Percentiles rank a stretch among this genome's conserved stretches.
Conservation (phyloP, 1,284 basidiomycete genomes). For the Phaffia rhodozyma region DNA sequence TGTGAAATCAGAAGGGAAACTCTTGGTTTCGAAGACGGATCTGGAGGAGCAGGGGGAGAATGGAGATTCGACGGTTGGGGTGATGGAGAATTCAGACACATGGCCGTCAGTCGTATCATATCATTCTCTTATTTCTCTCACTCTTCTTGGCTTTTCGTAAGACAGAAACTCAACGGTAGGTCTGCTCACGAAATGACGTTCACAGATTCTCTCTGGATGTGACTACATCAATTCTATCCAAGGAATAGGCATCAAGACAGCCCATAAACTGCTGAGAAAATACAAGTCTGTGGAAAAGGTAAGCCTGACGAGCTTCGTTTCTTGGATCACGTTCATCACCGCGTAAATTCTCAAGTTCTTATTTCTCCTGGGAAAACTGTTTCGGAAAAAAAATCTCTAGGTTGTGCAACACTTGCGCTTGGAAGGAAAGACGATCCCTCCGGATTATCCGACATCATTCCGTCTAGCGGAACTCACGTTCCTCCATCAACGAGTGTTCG, state of each 20-base stretch:
- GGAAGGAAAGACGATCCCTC: conserved; percentile 79
- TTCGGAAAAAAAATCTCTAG: conserved; percentile 21
- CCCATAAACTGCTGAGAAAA: conserved; percentile 65
- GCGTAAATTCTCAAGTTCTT: not conserved
- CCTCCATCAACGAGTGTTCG: conserved; percentile 84
- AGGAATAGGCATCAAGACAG: conserved; percentile 94
- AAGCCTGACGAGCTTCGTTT: not conserved
- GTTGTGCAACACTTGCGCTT: conserved; percentile 59
- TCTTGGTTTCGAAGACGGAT: conserved; percentile 58
- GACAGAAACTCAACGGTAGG: not conserved
- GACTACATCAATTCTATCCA: conserved; percentile 96
- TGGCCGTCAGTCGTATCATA: conserved; percentile 47
- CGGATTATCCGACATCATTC: conserved; percentile 57
- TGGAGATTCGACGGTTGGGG: conserved; percentile 81
- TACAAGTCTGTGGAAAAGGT: conserved; percentile 80
- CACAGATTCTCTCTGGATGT: conserved; percentile 79
- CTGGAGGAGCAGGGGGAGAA: conserved; percentile 53
- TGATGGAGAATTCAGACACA: conserved; percentile 75
- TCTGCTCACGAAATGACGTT: not conserved
- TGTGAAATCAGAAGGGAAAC: conserved; percentile 65
- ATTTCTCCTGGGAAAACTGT: not conserved
- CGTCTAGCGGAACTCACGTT: conserved; percentile 81
- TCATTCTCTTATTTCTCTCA: not conserved
- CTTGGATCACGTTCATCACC: not conserved
- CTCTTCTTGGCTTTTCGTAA: not conserved